Evolutionary conservation across 441 rosid species (phyloP).

Genomic region (Gossypium davidsonii): DNA sequence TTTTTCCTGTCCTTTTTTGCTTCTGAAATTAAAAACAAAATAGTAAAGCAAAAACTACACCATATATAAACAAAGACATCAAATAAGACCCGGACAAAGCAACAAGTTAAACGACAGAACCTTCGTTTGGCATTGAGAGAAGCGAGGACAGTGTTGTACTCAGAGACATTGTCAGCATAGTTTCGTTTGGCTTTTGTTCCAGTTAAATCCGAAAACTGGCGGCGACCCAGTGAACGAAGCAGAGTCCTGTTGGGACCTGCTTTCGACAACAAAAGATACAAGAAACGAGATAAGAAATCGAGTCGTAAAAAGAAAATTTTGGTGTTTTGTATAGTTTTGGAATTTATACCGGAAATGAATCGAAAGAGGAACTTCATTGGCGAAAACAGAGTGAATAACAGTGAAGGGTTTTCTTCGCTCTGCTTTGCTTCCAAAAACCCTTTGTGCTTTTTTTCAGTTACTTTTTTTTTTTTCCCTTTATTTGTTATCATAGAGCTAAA

Average conservation of each 20-base stretch:
- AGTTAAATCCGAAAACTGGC: slow-evolving; percentile 43
- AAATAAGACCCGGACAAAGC: background rate
- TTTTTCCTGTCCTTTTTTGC: background rate
- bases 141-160: slow-evolving; percentile 61
- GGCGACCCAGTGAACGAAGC: slow-evolving; percentile 41
- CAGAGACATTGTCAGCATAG: slow-evolving; percentile 59
- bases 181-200: slow-evolving; percentile 55
- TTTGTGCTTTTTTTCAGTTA: background rate
- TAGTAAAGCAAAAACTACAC: background rate
- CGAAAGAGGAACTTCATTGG: slow-evolving; percentile 49
- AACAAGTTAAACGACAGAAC: slow-evolving; percentile 20
- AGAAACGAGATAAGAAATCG: background rate
- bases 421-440: background rate
- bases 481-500: background rate
- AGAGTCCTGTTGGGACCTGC: slow-evolving; percentile 47
- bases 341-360: slow-evolving; percentile 32
- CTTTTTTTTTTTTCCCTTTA: background rate
- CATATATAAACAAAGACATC: background rate
- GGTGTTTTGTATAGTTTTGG: background rate
- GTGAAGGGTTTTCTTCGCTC: slow-evolving; percentile 7
- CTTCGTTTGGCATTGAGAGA: slow-evolving; percentile 62
- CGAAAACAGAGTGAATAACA: slow-evolving; percentile 10
- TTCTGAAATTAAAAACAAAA: background rate
- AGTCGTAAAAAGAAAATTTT: background rate
- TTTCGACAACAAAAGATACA: background rate